Evolutionary conservation across 257 asterid species (phyloP).

Genomic region (Anisodus acutangulus): DNA sequence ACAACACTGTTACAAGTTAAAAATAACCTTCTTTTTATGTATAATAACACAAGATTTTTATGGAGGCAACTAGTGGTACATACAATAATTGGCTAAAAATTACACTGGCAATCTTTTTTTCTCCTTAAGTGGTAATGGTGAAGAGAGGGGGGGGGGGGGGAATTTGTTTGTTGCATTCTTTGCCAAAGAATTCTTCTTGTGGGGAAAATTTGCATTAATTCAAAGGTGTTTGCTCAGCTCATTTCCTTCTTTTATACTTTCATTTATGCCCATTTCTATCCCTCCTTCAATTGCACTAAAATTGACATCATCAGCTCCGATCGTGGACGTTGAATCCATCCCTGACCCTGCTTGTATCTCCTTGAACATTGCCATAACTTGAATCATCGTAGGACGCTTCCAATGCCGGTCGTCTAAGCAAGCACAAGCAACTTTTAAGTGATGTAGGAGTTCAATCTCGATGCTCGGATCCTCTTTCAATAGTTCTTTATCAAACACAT

Average conservation of each 20-base stretch:
- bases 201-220: conserved; percentile 27
- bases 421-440: conserved; percentile 71
- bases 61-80: conserved; percentile 46
- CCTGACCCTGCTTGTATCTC: conserved; percentile 85
- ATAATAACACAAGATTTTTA: conserved; percentile 50
- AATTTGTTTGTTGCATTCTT: conserved; percentile 14
- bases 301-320: conserved; percentile 49
- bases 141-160: conserved; percentile 22
- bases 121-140: conserved; percentile 9
- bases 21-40: conserved; percentile 45
- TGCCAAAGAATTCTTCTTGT: neutral
- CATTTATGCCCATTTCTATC: conserved; percentile 80
- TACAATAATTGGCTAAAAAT: conserved; percentile 50
- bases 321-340: conserved; percentile 58
- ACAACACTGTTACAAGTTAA: conserved; percentile 76
- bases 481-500: conserved; percentile 69
- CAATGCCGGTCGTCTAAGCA: conserved; percentile 83
- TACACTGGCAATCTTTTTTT: conserved; percentile 20
- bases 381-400: conserved; percentile 88
- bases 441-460: conserved; percentile 77
- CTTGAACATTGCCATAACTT: conserved; percentile 84
- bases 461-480: conserved; percentile 72
- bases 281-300: conserved; percentile 61
- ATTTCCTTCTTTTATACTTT: conserved; percentile 84
- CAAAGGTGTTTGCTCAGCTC: conserved; percentile 71